These are phyloP conservation scores for Chaetomium olivaceum DNA, from an alignment of 2,329 filamentous ascomycete genomes.

Conservation along the genomic window DNA sequence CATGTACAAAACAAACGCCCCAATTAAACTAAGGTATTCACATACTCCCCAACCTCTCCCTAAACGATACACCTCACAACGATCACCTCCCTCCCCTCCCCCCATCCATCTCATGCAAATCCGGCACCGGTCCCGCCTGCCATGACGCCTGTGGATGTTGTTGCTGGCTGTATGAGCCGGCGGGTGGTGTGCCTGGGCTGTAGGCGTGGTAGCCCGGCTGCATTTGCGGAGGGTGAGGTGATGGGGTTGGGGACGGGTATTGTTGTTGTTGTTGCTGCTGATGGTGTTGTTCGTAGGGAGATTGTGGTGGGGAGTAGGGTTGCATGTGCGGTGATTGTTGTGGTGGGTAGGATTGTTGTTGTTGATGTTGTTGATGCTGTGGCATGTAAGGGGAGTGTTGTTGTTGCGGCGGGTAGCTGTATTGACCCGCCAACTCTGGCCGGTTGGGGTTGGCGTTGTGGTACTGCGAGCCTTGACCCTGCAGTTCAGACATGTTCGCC, in stretches of 20 bases:
- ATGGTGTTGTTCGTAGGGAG: neutral
- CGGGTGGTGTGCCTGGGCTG: constrained; percentile 7
- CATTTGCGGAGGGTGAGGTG: neutral
- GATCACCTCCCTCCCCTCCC: constrained; percentile 16
- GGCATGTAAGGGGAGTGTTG: constrained; percentile 15
- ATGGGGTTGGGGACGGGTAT: neutral
- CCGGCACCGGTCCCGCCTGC: constrained; percentile 42
- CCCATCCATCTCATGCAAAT: constrained; percentile 38
- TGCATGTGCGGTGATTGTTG: neutral
- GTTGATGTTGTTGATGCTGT: constrained; percentile 2
- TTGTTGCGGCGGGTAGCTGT: constrained; percentile 6
- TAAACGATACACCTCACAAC: neutral
- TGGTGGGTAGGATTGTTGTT: neutral
- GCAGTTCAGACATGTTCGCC: constrained; percentile 23
- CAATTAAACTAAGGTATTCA: neutral
- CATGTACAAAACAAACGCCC: neutral
- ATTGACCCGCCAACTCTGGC: constrained; percentile 25
- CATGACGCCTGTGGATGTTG: constrained; percentile 34
- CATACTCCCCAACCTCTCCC: neutral
- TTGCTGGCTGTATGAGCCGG: constrained; percentile 13
- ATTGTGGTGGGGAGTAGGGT: neutral
- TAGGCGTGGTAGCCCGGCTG: constrained; percentile 9
- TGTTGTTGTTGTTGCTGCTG: neutral
- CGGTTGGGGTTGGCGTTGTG: constrained; percentile 22
- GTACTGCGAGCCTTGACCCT: constrained; percentile 28